Evolutionary conservation across 306 rosid genomes (phyloP).

Genomic region (Quercus dentata): DNA sequence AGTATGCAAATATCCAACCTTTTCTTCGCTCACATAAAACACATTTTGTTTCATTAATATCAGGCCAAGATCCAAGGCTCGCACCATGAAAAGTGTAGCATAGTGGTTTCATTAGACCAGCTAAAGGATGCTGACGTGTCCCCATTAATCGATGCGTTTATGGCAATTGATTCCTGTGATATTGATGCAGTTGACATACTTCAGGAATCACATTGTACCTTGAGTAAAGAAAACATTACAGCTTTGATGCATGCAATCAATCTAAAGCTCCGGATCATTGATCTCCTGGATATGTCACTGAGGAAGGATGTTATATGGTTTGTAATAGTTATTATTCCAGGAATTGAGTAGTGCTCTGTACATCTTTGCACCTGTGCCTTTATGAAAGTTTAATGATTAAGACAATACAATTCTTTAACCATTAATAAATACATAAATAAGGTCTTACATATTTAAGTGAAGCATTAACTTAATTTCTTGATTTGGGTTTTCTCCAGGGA

Average conservation of each 20-base stretch:
- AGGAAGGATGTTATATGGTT: constrained; percentile 71
- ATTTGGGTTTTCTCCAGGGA: constrained; percentile 48
- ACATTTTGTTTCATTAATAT: not conserved
- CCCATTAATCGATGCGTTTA: constrained; percentile 59
- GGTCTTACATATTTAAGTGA: not conserved
- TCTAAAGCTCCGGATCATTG: constrained; percentile 70
- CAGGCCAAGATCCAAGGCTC: constrained; percentile 63
- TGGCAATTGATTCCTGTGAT: constrained; percentile 45
- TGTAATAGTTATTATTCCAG: not conserved
- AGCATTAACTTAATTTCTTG: constrained; percentile 8
- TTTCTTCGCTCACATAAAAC: not conserved
- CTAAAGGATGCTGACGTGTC: constrained; percentile 60
- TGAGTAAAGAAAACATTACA: constrained; percentile 54
- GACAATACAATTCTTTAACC: constrained; percentile 1
- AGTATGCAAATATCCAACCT: not conserved
- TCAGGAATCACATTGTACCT: constrained; percentile 49
- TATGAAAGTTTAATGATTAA: not conserved
- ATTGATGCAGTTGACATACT: constrained; percentile 71
- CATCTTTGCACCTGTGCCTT: not conserved
- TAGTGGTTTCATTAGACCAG: constrained; percentile 57
- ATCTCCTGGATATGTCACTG: constrained; percentile 57
- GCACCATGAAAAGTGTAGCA: constrained; percentile 37
- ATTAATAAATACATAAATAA: constrained; percentile 1
- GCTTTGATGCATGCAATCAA: constrained; percentile 61
- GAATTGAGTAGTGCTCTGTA: not conserved